Percentiles rank a stretch among this genome's conserved stretches.
These are phyloP conservation scores for Casuarina cunninghamiana DNA, from an alignment of 306 rosid genomes.

Conservation along the genomic window DNA sequence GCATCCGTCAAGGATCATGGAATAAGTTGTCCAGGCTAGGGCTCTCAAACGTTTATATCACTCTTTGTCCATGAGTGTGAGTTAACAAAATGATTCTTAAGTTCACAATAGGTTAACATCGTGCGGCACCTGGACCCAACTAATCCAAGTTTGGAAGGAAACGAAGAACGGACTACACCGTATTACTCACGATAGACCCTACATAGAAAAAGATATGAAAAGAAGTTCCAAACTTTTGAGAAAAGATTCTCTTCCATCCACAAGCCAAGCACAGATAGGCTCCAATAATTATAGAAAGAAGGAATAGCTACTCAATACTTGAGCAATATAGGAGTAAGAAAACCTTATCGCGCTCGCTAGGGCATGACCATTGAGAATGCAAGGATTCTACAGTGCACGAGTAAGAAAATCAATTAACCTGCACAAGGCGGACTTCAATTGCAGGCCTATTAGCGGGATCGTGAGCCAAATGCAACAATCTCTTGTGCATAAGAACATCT, in stretches of 20 bases:
- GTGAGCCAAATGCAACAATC: constrained; percentile 77
- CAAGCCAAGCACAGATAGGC: not conserved
- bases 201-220: constrained; percentile 9
- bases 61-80: not conserved
- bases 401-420: constrained; percentile 48
- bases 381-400: constrained; percentile 11
- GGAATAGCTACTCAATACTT: not conserved
- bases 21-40: not conserved
- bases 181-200: not conserved
- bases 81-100: not conserved
- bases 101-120: not conserved
- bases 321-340: constrained; percentile 6
- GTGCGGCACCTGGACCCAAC: constrained; percentile 1
- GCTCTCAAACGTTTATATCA: not conserved
- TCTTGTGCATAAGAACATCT: constrained; percentile 94
- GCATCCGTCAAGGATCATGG: not conserved
- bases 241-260: not conserved
- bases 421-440: constrained; percentile 93
- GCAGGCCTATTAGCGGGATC: constrained; percentile 91
- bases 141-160: not conserved
- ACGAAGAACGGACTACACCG: constrained; percentile 5
- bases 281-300: not conserved
- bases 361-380: constrained; percentile 8
- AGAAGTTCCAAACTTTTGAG: not conserved
- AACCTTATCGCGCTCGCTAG: not conserved